phyloP scores from a whole-genome alignment of 2,329 filamentous ascomycete species.

The Cladosporium sp. region DNA sequence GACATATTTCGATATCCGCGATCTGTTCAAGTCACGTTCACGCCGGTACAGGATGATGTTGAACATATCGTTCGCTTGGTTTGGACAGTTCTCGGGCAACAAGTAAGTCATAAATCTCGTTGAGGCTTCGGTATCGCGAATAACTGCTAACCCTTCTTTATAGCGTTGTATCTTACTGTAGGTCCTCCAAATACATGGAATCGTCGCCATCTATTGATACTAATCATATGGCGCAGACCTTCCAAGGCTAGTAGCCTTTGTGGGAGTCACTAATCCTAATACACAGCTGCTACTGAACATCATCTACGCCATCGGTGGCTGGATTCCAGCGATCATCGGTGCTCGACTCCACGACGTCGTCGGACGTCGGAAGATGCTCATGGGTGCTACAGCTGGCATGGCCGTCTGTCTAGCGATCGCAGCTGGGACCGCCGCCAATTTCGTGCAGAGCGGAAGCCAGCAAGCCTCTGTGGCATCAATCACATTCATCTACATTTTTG shows the following conservation, averaged over 20 bases:
- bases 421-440: constrained; percentile 23
- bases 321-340: constrained; percentile 10
- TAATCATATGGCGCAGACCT: neutral
- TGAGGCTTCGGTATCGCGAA: neutral
- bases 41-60: constrained; percentile 50
- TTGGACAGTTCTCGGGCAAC: constrained; percentile 43
- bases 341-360: constrained; percentile 6
- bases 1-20: constrained; percentile 48
- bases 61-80: constrained; percentile 44
- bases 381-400: constrained; percentile 8
- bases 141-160: constrained; percentile 15
- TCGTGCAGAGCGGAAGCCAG: constrained; percentile 23
- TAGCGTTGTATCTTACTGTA: constrained; percentile 34
- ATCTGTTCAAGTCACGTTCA: constrained; percentile 51
- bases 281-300: constrained; percentile 44
- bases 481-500: constrained; percentile 39
- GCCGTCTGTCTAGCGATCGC: neutral
- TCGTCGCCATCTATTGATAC: neutral
- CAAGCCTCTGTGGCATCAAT: constrained; percentile 36
- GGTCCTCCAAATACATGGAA: neutral
- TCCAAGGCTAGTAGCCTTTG: constrained; percentile 38
- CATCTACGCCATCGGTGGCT: constrained; percentile 39
- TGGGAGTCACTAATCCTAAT: constrained; percentile 39
- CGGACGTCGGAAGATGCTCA: constrained; percentile 6
- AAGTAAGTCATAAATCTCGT: neutral